Conservation (phyloP, 805 yeast genomes). For the Hanseniaspora pseudoguilliermondii region DNA sequence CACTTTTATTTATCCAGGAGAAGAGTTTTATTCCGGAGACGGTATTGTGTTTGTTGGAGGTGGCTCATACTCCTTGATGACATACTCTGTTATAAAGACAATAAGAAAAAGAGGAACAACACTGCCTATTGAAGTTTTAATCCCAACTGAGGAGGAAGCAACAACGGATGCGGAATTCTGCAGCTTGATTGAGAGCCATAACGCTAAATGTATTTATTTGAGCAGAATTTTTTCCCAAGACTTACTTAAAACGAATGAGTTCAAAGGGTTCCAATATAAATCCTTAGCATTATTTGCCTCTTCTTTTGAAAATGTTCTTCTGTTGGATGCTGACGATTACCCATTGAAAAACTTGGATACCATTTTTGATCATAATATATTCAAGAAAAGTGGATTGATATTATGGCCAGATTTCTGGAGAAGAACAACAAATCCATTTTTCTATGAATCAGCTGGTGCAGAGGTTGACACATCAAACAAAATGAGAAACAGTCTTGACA, state of each 20-base stretch:
- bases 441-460: constrained; percentile 41
- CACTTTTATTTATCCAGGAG: constrained; percentile 2
- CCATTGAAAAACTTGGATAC: constrained; percentile 38
- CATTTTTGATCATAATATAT: constrained; percentile 36
- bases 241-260: constrained; percentile 31
- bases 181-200: constrained; percentile 33
- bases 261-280: constrained; percentile 54
- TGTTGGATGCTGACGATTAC: constrained; percentile 65
- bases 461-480: constrained; percentile 28
- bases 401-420: constrained; percentile 73
- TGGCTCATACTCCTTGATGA: constrained; percentile 53
- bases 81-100: constrained; percentile 39
- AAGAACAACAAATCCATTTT: constrained; percentile 50
- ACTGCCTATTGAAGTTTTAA: constrained; percentile 69
- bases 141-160: constrained; percentile 42
- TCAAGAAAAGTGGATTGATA: constrained; percentile 38
- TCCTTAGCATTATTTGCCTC: constrained; percentile 63
- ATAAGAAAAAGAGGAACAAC: constrained; percentile 53
- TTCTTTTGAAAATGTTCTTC: constrained; percentile 57
- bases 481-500: constrained; percentile 24
- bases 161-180: constrained; percentile 68
- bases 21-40: constrained; percentile 27
- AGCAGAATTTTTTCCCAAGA: constrained; percentile 38
- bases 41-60: constrained; percentile 72
- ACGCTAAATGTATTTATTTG: constrained; percentile 49